phyloP scores from a whole-genome alignment of 176 grass and related monocot species.

The Ensete ventricosum region DNA sequence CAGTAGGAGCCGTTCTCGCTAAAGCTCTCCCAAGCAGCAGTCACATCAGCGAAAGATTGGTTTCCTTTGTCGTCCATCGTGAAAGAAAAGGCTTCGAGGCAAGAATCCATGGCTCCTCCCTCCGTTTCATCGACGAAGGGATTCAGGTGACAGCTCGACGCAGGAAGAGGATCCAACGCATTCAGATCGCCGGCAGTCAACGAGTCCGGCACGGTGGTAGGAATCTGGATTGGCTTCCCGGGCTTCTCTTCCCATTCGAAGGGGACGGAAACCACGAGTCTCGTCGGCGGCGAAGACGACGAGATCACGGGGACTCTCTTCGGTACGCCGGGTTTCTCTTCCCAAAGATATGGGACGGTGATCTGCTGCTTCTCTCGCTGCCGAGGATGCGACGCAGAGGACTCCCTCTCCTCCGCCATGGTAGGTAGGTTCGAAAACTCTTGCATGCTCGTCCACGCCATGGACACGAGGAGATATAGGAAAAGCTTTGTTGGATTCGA shows the following conservation, averaged over 20 bases:
- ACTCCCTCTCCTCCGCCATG: not conserved
- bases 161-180: conserved; percentile 15
- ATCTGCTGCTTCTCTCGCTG: conserved; percentile 9
- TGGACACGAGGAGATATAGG: conserved; percentile 19
- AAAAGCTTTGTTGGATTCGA: conserved; percentile 43
- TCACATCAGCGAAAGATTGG: not conserved
- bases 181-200: conserved; percentile 1
- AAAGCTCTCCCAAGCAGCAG: not conserved
- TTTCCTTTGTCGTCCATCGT: not conserved
- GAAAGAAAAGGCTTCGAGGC: conserved; percentile 13
- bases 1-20: conserved; percentile 30
- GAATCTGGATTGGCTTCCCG: conserved; percentile 35
- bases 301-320: conserved; percentile 32
- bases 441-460: conserved; percentile 16
- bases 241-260: conserved; percentile 94
- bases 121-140: conserved; percentile 43
- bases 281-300: conserved; percentile 37
- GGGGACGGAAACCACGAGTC: conserved; percentile 69
- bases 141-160: conserved; percentile 37
- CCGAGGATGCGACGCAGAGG: not conserved
- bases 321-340: conserved; percentile 3
- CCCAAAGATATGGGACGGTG: conserved; percentile 9
- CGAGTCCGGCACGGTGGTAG: conserved; percentile 5
- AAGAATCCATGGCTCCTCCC: conserved; percentile 41
- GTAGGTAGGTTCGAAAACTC: conserved; percentile 15